Base-by-base conservation (phyloP, 106 monocot species). In the Vanilla planifolia region DNA sequence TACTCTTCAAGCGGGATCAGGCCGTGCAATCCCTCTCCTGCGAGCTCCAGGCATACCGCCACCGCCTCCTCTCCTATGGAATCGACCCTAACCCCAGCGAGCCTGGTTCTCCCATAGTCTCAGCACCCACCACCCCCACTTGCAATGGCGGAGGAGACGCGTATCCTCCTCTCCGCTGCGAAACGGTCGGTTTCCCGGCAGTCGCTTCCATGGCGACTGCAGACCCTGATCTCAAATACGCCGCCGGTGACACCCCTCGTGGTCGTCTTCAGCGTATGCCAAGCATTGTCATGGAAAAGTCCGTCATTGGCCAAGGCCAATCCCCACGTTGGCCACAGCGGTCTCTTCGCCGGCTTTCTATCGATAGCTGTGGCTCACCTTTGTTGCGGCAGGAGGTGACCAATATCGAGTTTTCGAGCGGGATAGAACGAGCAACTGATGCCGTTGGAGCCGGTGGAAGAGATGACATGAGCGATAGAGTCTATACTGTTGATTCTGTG, bases 401-500 rank as follows among this genome's bases (percentile, higher is more conserved):
- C 16, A 47, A 19, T 20, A 63, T 52, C 33, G 73, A 64, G 37
- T 59, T 47, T 51, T 67, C 69, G 5, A 39, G 25, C 24, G 25
- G 28, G 42, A 48, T 59, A 21, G 68, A 58, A 19, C 21, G 52
- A 16, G 22, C 26, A 4, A 42, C 46, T 16, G 68, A 62, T 10
- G 10, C 29, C 15, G 43, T 15, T 28, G n/a, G n/a, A n/a, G 30
- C 16, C 2, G 45, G 28, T 15, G 22, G 10, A 2, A 27, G 23
- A 9, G 75, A 72, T 55, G 80, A 74, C 45, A 30, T 34, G 24
- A 67, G 71, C 16, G 77, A 75, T 30, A 68, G 81, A 51, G 71
- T 86, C 1, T 86, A 72, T 21, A 81, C 81, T 8, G 33, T 86
- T 42, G 81, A 86, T 50, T 55, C 69, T 6, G 78, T 78, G 43